phyloP scores from a whole-genome alignment of 2,329 filamentous ascomycete species.

The Microsporum canis region DNA sequence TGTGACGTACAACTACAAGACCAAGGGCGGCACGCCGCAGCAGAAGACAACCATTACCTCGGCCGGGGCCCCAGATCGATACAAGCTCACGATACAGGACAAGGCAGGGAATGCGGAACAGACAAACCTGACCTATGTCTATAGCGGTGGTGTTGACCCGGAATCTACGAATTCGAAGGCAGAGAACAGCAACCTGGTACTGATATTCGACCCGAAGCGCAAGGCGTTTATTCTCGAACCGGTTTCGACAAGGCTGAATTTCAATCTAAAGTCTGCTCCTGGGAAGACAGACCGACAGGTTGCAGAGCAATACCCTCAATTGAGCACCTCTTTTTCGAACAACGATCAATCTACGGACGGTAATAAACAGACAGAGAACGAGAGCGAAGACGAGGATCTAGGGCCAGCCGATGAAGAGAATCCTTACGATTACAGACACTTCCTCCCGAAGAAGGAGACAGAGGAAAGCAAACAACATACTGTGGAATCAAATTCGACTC shows the following conservation, averaged over 20 bases:
- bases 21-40: constrained; percentile 30
- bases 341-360: constrained; percentile 21
- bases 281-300: constrained; percentile 55
- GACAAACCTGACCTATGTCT: constrained; percentile 29
- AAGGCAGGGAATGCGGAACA: constrained; percentile 31
- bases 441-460: constrained; percentile 33
- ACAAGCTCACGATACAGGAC: constrained; percentile 33
- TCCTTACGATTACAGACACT: constrained; percentile 41
- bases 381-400: constrained; percentile 31
- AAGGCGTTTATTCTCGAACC: constrained; percentile 73
- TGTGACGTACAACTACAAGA: constrained; percentile 38
- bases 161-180: constrained; percentile 19
- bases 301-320: constrained; percentile 55
- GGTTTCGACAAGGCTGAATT: constrained; percentile 69
- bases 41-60: constrained; percentile 30
- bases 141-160: constrained; percentile 32
- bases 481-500: constrained; percentile 18
- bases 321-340: constrained; percentile 34
- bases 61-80: constrained; percentile 23
- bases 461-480: constrained; percentile 24
- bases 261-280: constrained; percentile 68
- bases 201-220: constrained; percentile 64
- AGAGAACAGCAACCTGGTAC: constrained; percentile 32
- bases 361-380: constrained; percentile 17
- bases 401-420: constrained; percentile 33